Conservation (phyloP, 495 filamentous ascomycete genomes). For the Hyaloscypha hepaticicola region DNA sequence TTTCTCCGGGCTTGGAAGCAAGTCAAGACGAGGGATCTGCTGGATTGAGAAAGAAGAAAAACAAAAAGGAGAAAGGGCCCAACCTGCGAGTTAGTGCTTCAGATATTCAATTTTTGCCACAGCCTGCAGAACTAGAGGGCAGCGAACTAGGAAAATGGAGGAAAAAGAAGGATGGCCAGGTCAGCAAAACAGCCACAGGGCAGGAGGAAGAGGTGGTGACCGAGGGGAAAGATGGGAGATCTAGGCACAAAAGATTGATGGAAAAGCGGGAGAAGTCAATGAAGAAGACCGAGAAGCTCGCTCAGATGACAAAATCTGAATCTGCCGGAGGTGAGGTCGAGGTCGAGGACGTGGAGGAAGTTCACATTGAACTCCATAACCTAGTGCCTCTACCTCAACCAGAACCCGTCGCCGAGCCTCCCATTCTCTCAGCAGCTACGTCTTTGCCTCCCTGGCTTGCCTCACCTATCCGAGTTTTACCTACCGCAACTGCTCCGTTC, state of each 20-base stretch:
- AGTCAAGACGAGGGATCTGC: neutral
- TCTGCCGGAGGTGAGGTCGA: conserved; percentile 31
- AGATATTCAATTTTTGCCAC: neutral
- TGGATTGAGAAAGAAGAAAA: neutral
- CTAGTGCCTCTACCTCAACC: conserved; percentile 80
- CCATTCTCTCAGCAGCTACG: conserved; percentile 50
- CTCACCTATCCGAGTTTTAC: conserved; percentile 62
- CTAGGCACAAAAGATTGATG: conserved; percentile 45
- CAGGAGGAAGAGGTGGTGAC: neutral
- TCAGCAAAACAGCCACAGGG: neutral
- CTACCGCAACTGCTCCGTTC: conserved; percentile 60
- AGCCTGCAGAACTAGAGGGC: neutral
- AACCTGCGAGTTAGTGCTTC: neutral
- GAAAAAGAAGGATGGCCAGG: neutral
- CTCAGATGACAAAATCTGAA: conserved; percentile 26
- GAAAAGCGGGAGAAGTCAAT: conserved; percentile 50
- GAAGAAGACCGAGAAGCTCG: conserved; percentile 32
- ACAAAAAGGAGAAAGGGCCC: neutral
- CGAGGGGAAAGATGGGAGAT: conserved; percentile 28
- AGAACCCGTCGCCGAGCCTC: conserved; percentile 52
- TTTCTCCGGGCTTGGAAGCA: too few species aligned
- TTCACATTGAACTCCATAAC: conserved; percentile 57
- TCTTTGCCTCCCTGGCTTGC: conserved; percentile 73
- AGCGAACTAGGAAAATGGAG: neutral
- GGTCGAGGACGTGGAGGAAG: conserved; percentile 30